Conservation (phyloP, 495 filamentous ascomycete species). For the Neurospora africana region DNA sequence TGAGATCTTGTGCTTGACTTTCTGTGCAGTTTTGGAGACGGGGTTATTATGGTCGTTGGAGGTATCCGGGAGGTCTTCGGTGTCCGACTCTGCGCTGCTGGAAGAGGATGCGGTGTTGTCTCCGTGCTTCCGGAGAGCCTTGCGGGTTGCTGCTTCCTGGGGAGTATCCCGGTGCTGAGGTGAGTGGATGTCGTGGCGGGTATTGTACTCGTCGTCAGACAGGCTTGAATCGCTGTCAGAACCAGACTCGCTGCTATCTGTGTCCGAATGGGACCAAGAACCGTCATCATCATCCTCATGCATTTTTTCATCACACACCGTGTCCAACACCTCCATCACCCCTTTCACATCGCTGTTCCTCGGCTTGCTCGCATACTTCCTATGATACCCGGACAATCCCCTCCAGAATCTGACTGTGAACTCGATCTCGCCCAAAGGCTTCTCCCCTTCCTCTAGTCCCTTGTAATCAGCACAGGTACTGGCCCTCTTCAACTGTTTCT, state of each 20-base stretch:
- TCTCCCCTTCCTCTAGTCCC: conserved; percentile 30
- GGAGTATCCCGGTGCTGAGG: neutral
- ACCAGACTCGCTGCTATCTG: conserved; percentile 1
- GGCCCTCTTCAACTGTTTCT: conserved; percentile 34
- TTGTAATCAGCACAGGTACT: conserved; percentile 27
- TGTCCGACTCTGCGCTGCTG: neutral
- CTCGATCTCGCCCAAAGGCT: conserved; percentile 46
- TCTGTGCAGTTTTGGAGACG: neutral
- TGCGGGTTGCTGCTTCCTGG: conserved; percentile 15
- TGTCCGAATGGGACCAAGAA: neutral
- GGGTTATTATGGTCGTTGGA: neutral
- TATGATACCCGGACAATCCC: conserved; percentile 48
- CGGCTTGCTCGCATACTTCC: conserved; percentile 33
- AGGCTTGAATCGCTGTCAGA: conserved; percentile 6
- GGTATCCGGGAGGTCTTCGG: neutral
- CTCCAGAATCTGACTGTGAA: conserved; percentile 44
- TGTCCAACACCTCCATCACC: conserved; percentile 54
- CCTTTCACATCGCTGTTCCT: conserved; percentile 40
- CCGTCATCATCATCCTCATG: conserved; percentile 25
- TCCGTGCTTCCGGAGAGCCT: conserved; percentile 14
- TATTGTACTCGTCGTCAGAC: neutral
- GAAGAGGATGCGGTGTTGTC: neutral
- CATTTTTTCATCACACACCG: conserved; percentile 44
- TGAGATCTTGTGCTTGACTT: neutral
- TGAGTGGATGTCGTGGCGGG: conserved; percentile 16